Conservation (phyloP, 306 rosid genomes). For the Neltuma alba region DNA sequence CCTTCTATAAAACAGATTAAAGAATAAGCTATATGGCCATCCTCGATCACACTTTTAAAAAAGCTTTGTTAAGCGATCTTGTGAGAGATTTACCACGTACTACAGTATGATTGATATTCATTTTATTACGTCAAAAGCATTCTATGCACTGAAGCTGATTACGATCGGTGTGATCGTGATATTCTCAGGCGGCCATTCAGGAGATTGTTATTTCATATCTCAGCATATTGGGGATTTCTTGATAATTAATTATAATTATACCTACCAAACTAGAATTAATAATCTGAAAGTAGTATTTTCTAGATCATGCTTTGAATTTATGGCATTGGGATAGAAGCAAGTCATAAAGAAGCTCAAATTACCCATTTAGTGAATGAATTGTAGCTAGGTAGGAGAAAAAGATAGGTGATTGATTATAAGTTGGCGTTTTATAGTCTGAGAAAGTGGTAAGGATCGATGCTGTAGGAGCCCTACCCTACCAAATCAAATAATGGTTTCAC, state of each 20-base stretch:
- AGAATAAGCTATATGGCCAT: slow-evolving; percentile 3
- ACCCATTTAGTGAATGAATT: neutral
- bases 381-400: neutral
- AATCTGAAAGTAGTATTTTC: neutral
- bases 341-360: neutral
- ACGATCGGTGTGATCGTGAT: neutral
- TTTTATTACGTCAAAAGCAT: neutral
- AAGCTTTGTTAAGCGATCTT: neutral
- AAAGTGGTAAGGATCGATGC: neutral
- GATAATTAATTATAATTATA: neutral
- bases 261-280: neutral
- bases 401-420: neutral
- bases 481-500: slow-evolving; percentile 24
- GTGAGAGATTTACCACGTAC: neutral
- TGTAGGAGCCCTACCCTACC: slow-evolving; percentile 40
- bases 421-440: slow-evolving; percentile 5
- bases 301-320: neutral
- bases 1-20: slow-evolving; percentile 34
- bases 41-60: neutral
- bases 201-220: neutral
- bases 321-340: neutral
- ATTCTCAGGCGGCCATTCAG: neutral
- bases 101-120: neutral
- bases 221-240: neutral
- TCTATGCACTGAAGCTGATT: neutral